phyloP scores from a whole-genome alignment of 768 basidiomycete genomes.

The Aureoboletus auriporus region DNA sequence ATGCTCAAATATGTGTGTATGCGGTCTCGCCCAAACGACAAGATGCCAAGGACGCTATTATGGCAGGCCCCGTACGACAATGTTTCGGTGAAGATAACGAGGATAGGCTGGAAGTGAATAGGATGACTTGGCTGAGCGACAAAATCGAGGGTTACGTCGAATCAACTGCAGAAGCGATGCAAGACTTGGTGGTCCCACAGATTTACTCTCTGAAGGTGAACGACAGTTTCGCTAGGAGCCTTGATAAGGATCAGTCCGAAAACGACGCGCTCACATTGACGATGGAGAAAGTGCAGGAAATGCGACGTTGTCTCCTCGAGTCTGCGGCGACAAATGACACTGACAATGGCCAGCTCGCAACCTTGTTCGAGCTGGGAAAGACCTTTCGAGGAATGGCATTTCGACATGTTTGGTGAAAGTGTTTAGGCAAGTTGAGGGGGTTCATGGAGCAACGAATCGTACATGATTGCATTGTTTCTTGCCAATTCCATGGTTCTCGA shows the following conservation, averaged over 20 bases:
- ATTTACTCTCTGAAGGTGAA: background rate
- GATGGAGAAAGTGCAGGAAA: slow-evolving; percentile 12
- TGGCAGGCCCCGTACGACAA: background rate
- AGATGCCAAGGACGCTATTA: background rate
- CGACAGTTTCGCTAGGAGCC: background rate
- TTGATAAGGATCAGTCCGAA: background rate
- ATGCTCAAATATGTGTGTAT: slow-evolving; percentile 20
- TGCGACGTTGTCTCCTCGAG: slow-evolving; percentile 13
- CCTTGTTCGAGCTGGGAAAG: slow-evolving; percentile 20
- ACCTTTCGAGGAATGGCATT: slow-evolving; percentile 19
- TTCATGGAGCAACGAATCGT: background rate
- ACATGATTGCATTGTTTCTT: background rate
- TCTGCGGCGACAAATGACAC: slow-evolving; percentile 1
- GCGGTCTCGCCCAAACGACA: slow-evolving; percentile 8
- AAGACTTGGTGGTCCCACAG: background rate
- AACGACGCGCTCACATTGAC: slow-evolving; percentile 15
- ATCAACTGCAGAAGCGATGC: background rate
- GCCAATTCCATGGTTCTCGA: background rate
- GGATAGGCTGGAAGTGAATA: background rate
- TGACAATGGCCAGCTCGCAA: slow-evolving; percentile 9
- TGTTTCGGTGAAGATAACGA: background rate
- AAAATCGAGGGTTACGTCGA: background rate
- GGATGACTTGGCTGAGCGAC: background rate
- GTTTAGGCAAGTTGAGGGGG: background rate
- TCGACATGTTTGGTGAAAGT: slow-evolving; percentile 23